Evolutionary conservation across 2,329 filamentous ascomycete species (phyloP).

Genomic region (Blastomyces parvus): DNA sequence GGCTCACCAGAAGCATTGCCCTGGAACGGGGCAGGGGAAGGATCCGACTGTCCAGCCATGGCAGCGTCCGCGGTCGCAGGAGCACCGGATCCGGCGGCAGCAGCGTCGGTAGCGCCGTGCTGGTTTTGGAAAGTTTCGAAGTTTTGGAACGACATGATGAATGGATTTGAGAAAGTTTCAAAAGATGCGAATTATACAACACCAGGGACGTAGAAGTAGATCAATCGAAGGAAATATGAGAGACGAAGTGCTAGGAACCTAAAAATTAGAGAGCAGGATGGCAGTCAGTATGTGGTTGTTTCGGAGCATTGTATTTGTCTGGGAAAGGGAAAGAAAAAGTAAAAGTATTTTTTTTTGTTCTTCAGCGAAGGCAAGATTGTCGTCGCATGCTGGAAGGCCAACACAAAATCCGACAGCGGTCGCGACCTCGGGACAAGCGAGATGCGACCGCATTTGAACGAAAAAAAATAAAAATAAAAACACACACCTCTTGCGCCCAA

Average conservation of each 20-base stretch:
- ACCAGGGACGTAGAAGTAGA: constrained; percentile 3
- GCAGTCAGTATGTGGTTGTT: neutral
- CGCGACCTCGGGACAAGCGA: no score
- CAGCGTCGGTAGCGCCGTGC: constrained; percentile 46
- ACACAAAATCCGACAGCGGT: neutral
- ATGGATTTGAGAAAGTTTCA: constrained; percentile 15
- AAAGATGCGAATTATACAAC: constrained; percentile 10
- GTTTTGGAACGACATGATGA: constrained; percentile 57
- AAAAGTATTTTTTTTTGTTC: neutral
- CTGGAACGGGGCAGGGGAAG: constrained; percentile 43
- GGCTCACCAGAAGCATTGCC: constrained; percentile 39
- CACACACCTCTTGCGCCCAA: constrained; percentile 11
- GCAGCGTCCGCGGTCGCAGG: constrained; percentile 44
- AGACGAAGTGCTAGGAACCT: constrained; percentile 8
- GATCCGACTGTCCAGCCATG: constrained; percentile 50
- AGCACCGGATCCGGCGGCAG: constrained; percentile 38
- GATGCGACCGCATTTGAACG: neutral
- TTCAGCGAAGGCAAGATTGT: neutral
- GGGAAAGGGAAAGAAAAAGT: neutral
- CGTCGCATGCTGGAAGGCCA: neutral
- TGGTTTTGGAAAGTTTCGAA: constrained; percentile 56
- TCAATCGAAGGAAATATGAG: constrained; percentile 6
- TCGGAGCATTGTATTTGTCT: neutral
- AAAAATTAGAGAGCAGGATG: neutral
- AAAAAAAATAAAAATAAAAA: neutral